Evolutionary conservation across 306 rosid species (phyloP).

Genomic region (Senna tora): DNA sequence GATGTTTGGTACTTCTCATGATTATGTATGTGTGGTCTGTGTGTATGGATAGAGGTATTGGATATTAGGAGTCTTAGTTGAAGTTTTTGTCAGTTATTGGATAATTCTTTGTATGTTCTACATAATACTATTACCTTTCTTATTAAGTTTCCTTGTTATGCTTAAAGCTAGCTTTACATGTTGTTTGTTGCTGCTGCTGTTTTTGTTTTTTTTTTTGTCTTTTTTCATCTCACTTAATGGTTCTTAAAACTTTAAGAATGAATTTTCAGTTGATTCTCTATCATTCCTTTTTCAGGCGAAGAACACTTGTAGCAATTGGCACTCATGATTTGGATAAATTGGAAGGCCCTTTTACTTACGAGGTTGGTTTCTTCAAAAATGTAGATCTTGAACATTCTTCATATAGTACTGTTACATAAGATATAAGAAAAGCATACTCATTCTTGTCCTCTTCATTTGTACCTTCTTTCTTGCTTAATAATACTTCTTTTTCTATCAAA

Average conservation of each 20-base stretch:
- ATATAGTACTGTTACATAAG: neutral
- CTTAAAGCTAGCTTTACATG: neutral
- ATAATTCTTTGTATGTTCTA: too few species aligned
- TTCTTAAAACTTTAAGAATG: conserved; percentile 1
- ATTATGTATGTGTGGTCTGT: neutral
- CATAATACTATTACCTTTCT: neutral
- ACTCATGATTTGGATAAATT: conserved; percentile 91
- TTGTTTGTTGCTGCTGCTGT: neutral
- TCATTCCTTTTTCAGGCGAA: conserved; percentile 55
- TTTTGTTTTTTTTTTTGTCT: neutral
- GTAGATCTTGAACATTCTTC: conserved; percentile 14
- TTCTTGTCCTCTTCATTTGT: too few species aligned
- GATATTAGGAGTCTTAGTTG: neutral
- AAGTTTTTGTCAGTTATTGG: neutral
- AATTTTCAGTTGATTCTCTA: conserved; percentile 18
- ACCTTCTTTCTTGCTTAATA: too few species aligned
- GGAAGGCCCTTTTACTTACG: conserved; percentile 86
- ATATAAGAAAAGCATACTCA: neutral
- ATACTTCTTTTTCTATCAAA: too few species aligned
- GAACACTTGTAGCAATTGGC: conserved; percentile 95
- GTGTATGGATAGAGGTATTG: neutral
- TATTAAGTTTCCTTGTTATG: neutral
- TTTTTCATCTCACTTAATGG: conserved; percentile 12
- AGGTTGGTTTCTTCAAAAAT: conserved; percentile 56
- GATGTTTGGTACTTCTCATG: neutral